Conservation (phyloP, 1,284 basidiomycete genomes). For the Paramarasmius palmivorus region DNA sequence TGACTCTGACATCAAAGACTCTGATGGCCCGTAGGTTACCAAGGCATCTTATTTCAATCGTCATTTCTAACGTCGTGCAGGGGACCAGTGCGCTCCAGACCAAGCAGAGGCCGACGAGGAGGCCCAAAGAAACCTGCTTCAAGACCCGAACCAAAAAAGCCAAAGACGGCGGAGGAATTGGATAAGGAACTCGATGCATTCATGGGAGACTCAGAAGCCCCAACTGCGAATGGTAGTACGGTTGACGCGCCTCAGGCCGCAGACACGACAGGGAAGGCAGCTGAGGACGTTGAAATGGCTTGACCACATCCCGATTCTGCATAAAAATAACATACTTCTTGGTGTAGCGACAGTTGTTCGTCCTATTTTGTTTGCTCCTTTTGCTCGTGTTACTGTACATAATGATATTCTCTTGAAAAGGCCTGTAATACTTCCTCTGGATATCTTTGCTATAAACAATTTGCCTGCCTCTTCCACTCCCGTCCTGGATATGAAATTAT, state of each 20-base stretch:
- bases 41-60: background rate
- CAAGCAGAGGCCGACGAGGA: background rate
- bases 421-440: background rate
- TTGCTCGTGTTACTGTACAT: background rate
- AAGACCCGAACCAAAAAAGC: conserved; percentile 44
- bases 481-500: background rate
- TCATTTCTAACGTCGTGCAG: no score
- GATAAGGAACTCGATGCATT: conserved; percentile 92
- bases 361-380: background rate
- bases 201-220: no score
- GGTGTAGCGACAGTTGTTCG: background rate
- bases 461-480: background rate
- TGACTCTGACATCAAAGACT: conserved; percentile 27
- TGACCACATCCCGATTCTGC: conserved; percentile 13
- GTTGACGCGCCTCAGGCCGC: no score
- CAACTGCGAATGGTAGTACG: no score
- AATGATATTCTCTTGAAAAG: background rate
- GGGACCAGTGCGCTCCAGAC: conserved; percentile 40
- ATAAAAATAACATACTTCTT: conserved; percentile 5
- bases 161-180: conserved; percentile 79
- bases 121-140: background rate
- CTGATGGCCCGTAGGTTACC: conserved; percentile 32
- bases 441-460: background rate
- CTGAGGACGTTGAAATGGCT: conserved; percentile 28
- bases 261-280: no score